Conservation (phyloP, 768 basidiomycete species). For the Kwoniella bestiolae region DNA sequence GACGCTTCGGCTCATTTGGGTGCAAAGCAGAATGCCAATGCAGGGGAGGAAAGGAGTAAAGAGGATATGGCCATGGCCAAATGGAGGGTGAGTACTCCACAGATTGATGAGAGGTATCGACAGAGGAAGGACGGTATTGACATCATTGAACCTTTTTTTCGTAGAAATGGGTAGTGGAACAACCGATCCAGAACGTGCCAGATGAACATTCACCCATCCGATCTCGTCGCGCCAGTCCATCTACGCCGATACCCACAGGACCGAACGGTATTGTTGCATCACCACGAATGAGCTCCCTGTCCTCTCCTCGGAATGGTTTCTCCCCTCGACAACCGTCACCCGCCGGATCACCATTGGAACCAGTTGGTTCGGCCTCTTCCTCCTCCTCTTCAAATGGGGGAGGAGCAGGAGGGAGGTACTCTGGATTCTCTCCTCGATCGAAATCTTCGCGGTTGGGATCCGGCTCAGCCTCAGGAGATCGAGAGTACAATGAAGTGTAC, state of each 20-base stretch:
- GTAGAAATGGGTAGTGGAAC: slow-evolving; percentile 49
- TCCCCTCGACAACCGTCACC: slow-evolving; percentile 5
- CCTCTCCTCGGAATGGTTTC: not conserved
- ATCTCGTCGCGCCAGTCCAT: slow-evolving; percentile 13
- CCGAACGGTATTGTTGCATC: not conserved
- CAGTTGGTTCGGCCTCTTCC: slow-evolving; percentile 10
- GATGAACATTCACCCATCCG: slow-evolving; percentile 15
- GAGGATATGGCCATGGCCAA: slow-evolving; percentile 47
- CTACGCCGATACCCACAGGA: not conserved
- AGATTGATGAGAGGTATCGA: too few species aligned
- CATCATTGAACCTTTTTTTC: not conserved
- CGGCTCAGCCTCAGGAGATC: not conserved
- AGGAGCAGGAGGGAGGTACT: not conserved
- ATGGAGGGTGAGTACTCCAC: slow-evolving; percentile 51
- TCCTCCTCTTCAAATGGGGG: too few species aligned
- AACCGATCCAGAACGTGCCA: slow-evolving; percentile 22
- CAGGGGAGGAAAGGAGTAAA: slow-evolving; percentile 16
- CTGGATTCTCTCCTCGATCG: slow-evolving; percentile 3
- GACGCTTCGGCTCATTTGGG: not conserved
- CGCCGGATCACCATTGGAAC: slow-evolving; percentile 16
- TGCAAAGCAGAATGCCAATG: not conserved
- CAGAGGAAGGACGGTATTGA: not conserved
- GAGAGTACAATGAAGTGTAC: slow-evolving; percentile 18
- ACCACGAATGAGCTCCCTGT: not conserved
- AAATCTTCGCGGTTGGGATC: slow-evolving; percentile 20